phyloP scores from a whole-genome alignment of 305 asterid genomes.

The Fraxinus albicans region DNA sequence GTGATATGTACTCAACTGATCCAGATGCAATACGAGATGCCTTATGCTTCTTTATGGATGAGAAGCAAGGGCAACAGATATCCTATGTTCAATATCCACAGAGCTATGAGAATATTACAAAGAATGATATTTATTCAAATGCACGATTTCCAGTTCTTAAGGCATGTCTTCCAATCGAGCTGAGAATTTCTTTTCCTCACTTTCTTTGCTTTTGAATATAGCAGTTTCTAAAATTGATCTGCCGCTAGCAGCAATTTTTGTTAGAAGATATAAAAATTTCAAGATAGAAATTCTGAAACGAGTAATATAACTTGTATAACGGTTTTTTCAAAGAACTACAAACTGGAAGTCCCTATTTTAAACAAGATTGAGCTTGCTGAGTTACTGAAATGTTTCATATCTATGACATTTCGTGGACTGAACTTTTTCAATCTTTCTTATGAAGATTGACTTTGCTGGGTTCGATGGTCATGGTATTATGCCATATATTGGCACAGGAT shows the following conservation, averaged over 20 bases:
- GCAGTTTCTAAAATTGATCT: not conserved
- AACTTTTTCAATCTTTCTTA: not conserved
- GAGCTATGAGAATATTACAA: slow-evolving; percentile 40
- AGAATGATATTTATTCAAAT: slow-evolving; percentile 57
- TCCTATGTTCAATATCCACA: slow-evolving; percentile 68
- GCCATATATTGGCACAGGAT: slow-evolving; percentile 69
- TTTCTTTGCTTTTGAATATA: not conserved
- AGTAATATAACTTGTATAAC: not conserved
- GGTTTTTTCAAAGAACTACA: not conserved
- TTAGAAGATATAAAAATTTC: not conserved
- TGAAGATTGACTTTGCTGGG: slow-evolving; percentile 72
- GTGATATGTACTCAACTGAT: slow-evolving; percentile 84
- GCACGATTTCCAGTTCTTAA: slow-evolving; percentile 20
- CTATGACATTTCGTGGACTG: not conserved
- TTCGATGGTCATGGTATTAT: slow-evolving; percentile 57
- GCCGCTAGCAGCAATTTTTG: not conserved
- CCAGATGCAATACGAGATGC: slow-evolving; percentile 62
- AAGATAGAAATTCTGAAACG: not conserved
- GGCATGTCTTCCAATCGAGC: slow-evolving; percentile 24
- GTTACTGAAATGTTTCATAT: not conserved
- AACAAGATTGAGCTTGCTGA: not conserved
- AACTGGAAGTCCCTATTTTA: not conserved
- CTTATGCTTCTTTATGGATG: slow-evolving; percentile 77
- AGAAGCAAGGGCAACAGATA: slow-evolving; percentile 42
- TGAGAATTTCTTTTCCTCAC: not conserved